Evolutionary conservation across 257 asterid genomes (phyloP), one percentile per base, ranked within the genome.

Genomic region (Voacanga thouarsii): DNA sequence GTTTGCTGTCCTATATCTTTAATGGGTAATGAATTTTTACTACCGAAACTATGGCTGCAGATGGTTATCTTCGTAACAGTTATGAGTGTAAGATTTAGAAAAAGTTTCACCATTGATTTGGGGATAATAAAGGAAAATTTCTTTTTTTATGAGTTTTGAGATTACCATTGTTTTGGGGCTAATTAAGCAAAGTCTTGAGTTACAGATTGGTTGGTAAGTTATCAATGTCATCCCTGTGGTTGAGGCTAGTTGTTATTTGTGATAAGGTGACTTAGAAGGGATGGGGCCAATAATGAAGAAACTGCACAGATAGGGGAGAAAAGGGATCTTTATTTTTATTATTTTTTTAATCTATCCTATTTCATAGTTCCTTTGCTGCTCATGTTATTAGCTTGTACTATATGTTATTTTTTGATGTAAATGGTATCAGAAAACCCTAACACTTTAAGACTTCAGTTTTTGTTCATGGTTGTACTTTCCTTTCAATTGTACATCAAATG

Each of bases 401-500:
- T 50, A 19, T 19, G 0, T 50, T 50, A 1, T 21, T 50, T 26
- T 18, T 21, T 33, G 16, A 10, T 66, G 41, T 28, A 28, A 56
- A 68, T 67, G 21, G 26, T 23, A 41, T 23, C 60, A 26, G 28
- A 5, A 28, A 2, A 19, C 21, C n/a, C 14, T 53, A 50, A 61
- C 55, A 28, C 39, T 45, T 23, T 26, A 26, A 47, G 60, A 30
- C 3, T 68, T 55, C 12, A 23, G 59, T 72, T 75, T 57, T 65
- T 15, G 49, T 56, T 33, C 37, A 33, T 60, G 28, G 15, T 61
- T 82, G 56, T 67, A 39, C 19, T n/a, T 45, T 76, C 55, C 44
- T 33, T 53, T 44, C 61, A 60, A 78, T 79, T 65, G 18, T 63
- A 49, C 37, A 51, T 77, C 77, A 43, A 59, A 76, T 61, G 80